phyloP scores from a whole-genome alignment of 164 flowering plant genomes.

The Berberis vulgaris region DNA sequence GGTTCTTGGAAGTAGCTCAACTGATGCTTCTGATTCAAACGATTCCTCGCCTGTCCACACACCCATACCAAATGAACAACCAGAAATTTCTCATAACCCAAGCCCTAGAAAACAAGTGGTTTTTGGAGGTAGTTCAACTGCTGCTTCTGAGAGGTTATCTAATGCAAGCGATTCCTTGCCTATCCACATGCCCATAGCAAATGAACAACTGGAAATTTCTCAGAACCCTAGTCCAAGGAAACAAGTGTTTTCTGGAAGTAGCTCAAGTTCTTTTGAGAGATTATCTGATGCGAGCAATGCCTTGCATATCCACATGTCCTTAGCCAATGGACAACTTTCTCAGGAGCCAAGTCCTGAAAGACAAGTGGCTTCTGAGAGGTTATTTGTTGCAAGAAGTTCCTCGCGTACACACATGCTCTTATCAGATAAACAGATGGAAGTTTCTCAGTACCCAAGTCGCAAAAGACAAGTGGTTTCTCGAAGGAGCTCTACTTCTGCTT shows the following conservation, averaged over 20 bases:
- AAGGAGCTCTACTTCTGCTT: slow-evolving; percentile 3
- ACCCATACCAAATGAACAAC: no score
- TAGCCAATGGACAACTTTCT: neutral
- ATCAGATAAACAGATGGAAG: neutral
- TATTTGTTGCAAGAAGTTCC: neutral
- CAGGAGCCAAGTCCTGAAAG: no score
- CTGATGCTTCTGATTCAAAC: no score
- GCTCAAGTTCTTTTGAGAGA: neutral
- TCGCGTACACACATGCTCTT: neutral
- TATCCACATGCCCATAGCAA: no score
- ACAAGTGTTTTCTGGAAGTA: neutral
- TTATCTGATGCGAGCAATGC: neutral
- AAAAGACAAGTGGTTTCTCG: neutral
- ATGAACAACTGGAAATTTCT: no score
- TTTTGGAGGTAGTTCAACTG: neutral
- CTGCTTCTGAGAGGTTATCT: neutral
- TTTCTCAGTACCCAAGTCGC: neutral
- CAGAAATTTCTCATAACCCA: no score
- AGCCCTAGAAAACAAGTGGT: no score
- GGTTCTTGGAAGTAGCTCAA: no score
- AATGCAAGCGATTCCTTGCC: no score
- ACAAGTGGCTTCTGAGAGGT: neutral
- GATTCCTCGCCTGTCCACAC: no score
- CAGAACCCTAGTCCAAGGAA: neutral
- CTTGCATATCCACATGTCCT: neutral